Evolutionary conservation across 129 eudicot species (phyloP), one percentile per base, ranked within the genome.

Genomic region (Cynara cardunculus): DNA sequence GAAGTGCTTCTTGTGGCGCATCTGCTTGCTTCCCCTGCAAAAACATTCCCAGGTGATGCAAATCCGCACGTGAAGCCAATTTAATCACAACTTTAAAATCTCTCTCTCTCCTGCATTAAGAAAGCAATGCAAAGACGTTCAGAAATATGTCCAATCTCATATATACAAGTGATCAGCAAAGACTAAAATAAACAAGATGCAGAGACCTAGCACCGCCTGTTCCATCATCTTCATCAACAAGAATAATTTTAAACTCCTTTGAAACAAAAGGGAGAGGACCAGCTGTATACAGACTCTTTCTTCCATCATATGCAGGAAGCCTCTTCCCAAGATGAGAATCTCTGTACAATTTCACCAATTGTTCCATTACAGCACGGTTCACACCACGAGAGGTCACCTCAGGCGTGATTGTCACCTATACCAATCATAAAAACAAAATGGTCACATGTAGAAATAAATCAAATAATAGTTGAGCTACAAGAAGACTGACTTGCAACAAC

Each of bases 1-100:
- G 99, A 21, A 96, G 91, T 4, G 97, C 97, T 85, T 96, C 97
- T 74, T 96, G 97, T 0, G 99, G 99, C 2, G 97, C 98, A 92
- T 96, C 99, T 25, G 99, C 93, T 80, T 88, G 97, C 84, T 86
- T 90, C 10, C 99, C 99, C 26, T 86, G 84, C 71, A 96, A 77
- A 81, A 96, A 96, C 97, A 89, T 84, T 11, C 85, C 97, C 30
- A 92, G 69, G 64, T 96, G 99, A 79, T 92, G 97, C 83, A 96
- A 76, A 76, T 90, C 98, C 62, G 94, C 97, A 25, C 98, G 89
- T 24, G 97, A 94, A 80, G 97, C 99, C 37, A 96, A 76, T 79
- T 96, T 96, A 72, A 96, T 96, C 49, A 91, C 98, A 73, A 96
- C 97, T 79, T 81, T 91, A 28, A 90, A 96, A 1, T 90, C 92